phyloP scores from a whole-genome alignment of 805 yeast species.

The Suhomyces sp. region DNA sequence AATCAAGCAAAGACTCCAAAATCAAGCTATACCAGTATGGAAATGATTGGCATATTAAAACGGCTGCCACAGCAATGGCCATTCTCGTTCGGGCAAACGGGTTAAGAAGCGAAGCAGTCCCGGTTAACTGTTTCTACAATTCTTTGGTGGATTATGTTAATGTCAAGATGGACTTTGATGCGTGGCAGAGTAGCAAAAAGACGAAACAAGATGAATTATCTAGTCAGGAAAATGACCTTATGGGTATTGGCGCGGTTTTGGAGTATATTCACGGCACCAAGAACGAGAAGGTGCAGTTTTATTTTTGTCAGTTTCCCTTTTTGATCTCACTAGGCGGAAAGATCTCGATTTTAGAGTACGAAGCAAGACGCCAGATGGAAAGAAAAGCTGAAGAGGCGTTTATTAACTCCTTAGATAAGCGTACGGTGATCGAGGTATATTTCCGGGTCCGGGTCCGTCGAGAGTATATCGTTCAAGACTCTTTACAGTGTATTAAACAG shows the following conservation, averaged over 20 bases:
- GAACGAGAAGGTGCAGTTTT: constrained; percentile 31
- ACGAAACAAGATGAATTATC: too few relatives aligned
- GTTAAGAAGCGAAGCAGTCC: constrained; percentile 22
- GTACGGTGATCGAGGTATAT: constrained; percentile 61
- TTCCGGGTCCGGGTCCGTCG: constrained; percentile 70
- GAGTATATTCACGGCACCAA: constrained; percentile 47
- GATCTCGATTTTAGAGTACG: constrained; percentile 75
- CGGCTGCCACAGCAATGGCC: constrained; percentile 60
- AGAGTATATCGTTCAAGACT: constrained; percentile 65
- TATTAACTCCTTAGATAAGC: constrained; percentile 63
- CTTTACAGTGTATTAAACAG: constrained; percentile 58
- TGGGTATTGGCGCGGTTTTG: constrained; percentile 36
- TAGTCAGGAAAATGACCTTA: too few relatives aligned
- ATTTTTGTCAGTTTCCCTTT: constrained; percentile 85
- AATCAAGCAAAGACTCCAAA: constrained; percentile 20
- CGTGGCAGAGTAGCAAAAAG: constrained; percentile 60
- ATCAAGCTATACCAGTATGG: constrained; percentile 62
- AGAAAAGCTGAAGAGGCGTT: constrained; percentile 87
- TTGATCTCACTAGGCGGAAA: constrained; percentile 79
- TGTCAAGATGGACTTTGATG: constrained; percentile 74
- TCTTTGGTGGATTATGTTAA: constrained; percentile 77
- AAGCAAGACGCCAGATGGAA: constrained; percentile 78
- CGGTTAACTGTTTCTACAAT: constrained; percentile 62
- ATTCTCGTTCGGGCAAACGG: constrained; percentile 55
- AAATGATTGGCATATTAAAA: constrained; percentile 74